Conservation (phyloP, 345 rosid genomes). For the Lagerstroemia speciosa region DNA sequence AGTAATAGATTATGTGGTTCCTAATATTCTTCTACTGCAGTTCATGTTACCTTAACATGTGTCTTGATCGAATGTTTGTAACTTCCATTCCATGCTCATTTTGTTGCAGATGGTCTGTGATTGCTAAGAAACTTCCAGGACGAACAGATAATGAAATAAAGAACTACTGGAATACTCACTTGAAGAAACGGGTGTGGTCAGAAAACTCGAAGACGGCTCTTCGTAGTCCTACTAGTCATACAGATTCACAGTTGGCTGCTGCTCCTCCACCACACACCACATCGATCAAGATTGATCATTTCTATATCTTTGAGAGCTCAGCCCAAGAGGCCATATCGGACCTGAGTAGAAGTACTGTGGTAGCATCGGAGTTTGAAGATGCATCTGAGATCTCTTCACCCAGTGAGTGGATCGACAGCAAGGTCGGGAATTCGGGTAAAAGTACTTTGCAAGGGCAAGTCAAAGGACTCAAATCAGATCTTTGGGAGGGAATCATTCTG, state of each 20-base stretch:
- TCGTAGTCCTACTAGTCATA: background rate
- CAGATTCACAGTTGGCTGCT: background rate
- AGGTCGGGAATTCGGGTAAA: too few relatives aligned
- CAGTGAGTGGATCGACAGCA: background rate
- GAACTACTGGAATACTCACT: conserved; percentile 13
- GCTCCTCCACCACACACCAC: background rate
- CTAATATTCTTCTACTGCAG: too few relatives aligned
- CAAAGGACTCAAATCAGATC: background rate
- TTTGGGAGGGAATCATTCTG: background rate
- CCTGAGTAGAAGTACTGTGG: background rate
- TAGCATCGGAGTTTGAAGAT: background rate
- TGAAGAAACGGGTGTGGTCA: background rate
- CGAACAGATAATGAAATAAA: conserved; percentile 14
- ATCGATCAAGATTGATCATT: background rate
- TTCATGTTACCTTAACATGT: too few relatives aligned
- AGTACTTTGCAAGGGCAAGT: too few relatives aligned
- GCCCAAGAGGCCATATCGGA: background rate
- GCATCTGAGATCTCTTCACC: background rate
- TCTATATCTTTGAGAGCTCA: background rate
- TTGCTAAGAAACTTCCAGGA: conserved; percentile 8
- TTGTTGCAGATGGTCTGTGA: conserved; percentile 10
- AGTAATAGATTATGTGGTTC: too few relatives aligned
- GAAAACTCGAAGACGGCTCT: too few relatives aligned
- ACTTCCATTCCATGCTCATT: background rate
- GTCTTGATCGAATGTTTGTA: too few relatives aligned